Evolutionary conservation across 2,329 filamentous ascomycete species (phyloP), one percentile per base, ranked within the genome.

Genomic region (Aspergillus niger): DNA sequence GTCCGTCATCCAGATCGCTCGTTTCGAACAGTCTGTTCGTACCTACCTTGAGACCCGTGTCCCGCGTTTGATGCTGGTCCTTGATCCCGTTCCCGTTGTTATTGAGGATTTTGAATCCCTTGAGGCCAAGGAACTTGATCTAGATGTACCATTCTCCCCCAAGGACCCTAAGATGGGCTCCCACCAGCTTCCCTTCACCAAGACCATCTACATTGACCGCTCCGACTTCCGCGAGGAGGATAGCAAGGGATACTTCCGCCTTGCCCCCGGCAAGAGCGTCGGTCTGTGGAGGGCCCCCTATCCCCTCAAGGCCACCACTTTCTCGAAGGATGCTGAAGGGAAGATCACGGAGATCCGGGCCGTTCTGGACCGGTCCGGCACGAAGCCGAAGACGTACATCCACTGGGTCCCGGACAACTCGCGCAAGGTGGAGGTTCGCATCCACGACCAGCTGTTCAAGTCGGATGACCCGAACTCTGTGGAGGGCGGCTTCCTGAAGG

Each of bases 11-110:
- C 87, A 94, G 74, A 88, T 91, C 50, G 79, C 84, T 59, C 88
- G 90, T n/a, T 92, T 98, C 63, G 94, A 98, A 71, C 88, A 94
- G 72, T 88, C 87, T 0, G 87, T 98, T 62, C 88, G 94, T 22
- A 88, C 88, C 65, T 96, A 97, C 74, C 87, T 98, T 13, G 94
- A 98, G 75, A 86, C 86, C 52, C 92, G 91, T 0, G 92, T 97
- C 0, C 93, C 94, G 2, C 88, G 94, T 26, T 83, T 97, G 11
- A 95, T 96, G 90, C 83, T 97, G 30, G 86, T 98, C 2, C 84
- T 97, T 20, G 92, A 97, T 66, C 94, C 94, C 0, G 81, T 97
- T 49, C 89, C 87, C 36, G 87, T 97, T 11, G 81, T 91, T 30
- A 92, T 97, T 61, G 90, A 95, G 66, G 90, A 94, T 69, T 82